Evolutionary conservation across 1,139 yeast genomes (phyloP).

Genomic region (Hyphopichia fennica): DNA sequence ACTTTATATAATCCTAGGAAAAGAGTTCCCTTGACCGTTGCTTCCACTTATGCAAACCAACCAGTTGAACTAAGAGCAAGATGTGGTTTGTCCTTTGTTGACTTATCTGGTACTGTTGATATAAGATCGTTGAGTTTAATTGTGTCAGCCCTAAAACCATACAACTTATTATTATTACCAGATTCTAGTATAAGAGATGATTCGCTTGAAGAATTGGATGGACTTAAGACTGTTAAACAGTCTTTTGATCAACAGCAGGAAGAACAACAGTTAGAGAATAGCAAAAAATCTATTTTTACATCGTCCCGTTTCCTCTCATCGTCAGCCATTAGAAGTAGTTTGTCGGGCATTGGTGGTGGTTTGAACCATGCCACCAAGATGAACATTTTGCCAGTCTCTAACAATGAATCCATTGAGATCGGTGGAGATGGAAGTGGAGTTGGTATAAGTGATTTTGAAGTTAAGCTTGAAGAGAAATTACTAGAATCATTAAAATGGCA

Average conservation of each 20-base stretch:
- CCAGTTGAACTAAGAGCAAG: constrained; percentile 48
- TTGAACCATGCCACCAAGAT: constrained; percentile 19
- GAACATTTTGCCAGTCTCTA: constrained; percentile 32
- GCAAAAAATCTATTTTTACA: constrained; percentile 20
- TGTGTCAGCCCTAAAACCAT: constrained; percentile 77
- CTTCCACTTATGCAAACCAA: constrained; percentile 16
- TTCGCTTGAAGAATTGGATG: constrained; percentile 23
- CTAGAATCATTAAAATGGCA: constrained; percentile 79
- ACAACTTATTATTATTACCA: constrained; percentile 61
- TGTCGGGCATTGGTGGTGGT: constrained; percentile 15
- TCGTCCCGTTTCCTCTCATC: constrained; percentile 35
- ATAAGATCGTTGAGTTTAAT: constrained; percentile 78
- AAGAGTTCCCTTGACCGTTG: constrained; percentile 28
- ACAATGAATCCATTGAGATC: constrained; percentile 48
- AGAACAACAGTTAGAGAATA: constrained; percentile 22
- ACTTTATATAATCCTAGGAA: constrained; percentile 59
- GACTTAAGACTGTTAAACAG: constrained; percentile 25
- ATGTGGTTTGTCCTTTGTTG: constrained; percentile 78
- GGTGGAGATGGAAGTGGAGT: constrained; percentile 46
- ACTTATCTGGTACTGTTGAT: constrained; percentile 84
- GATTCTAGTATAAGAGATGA: constrained; percentile 35
- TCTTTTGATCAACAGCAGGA: constrained; percentile 35
- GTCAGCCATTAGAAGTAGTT: constrained; percentile 33
- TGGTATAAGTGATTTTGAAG: constrained; percentile 64
- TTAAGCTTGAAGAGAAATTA: constrained; percentile 67